Evolutionary conservation across 352 stramenopile genomes (phyloP), one percentile per base, ranked within the genome.

Genomic region (Globisporangium uncinulatum): DNA sequence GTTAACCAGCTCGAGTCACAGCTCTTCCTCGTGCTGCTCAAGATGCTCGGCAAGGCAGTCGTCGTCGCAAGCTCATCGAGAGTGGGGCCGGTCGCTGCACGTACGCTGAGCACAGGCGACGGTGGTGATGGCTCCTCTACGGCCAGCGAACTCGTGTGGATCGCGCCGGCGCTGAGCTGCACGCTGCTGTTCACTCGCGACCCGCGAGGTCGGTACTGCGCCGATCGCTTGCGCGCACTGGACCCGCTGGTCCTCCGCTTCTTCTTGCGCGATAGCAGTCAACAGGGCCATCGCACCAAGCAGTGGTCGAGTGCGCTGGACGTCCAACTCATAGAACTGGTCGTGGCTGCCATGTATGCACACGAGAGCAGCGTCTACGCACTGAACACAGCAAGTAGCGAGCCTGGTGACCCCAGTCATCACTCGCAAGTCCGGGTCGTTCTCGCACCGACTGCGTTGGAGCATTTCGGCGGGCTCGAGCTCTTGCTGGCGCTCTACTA

Each of bases 21-120:
- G 37, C 58, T 83, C 32, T 83, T 86, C 52, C 61, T 62, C 10
- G 21, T 79, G 39, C 63, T 83, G 34, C 42, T 65, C 41, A 73
- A 86, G 44, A 86, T 83, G 73, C 37, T 86, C 17, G 56, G 50
- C 32, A 86, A 81, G 29, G 63, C 67, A 0, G 66, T 78, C 1
- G 61, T 76, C 7, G 61, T 85, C 1, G 71, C 65, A 1, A 62
- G 61, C 43, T 67, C 63, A 0, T 60, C 67, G 20, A 37, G 17
- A 21, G 48, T 24, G 4, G 32, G 61, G 14, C 10, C 45, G 7
- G 21, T 31, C 41, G 34, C 4, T 14, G 8, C n/a, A 29, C 11
- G 37, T 39, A 53, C 13, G 19, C 34, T 39, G 2, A 13, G 34
- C 8, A 3, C 34, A 6, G 8, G 2, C 10, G 34, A 39, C 34